A percentile compares a stretch with the other conserved stretches of the same genome.
Evolutionary conservation across 169 alveolate genomes (phyloP).

Genomic region (Plasmodium gaboni): DNA sequence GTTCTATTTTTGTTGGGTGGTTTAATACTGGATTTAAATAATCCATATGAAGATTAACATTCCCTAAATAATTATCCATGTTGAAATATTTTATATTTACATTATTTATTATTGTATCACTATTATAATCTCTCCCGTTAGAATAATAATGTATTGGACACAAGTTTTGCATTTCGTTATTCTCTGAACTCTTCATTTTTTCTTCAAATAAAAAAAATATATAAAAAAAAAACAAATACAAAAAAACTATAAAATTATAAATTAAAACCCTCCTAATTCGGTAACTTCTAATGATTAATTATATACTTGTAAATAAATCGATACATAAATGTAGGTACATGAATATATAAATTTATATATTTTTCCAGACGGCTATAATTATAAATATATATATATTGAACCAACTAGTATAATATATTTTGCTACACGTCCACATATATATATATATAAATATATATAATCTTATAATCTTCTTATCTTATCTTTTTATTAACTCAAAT

Average conservation of each 20-base stretch:
- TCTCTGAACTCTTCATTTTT: neutral
- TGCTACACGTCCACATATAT: too few species aligned
- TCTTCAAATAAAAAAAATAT: conserved; percentile 2
- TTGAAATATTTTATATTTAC: conserved; percentile 52
- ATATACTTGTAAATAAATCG: too few species aligned
- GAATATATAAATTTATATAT: too few species aligned
- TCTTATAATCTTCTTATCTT: too few species aligned
- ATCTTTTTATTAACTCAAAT: too few species aligned
- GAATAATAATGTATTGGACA: conserved; percentile 1
- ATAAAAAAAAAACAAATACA: neutral
- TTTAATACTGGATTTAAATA: conserved; percentile 81
- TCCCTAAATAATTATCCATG: conserved; percentile 37
- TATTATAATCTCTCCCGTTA: conserved; percentile 13
- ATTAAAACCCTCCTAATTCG: too few species aligned
- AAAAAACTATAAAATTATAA: neutral
- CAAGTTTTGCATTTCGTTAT: conserved; percentile 29
- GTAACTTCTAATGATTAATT: too few species aligned
- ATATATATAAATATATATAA: too few species aligned
- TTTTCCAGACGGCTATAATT: too few species aligned
- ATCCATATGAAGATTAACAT: conserved; percentile 53
- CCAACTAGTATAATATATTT: too few species aligned
- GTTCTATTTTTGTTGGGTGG: conserved; percentile 91
- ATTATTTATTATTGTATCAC: conserved; percentile 10
- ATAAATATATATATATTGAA: too few species aligned
- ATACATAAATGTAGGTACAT: too few species aligned